Conservation (phyloP, 140 eudicot species). For the Oenanthe javanica region DNA sequence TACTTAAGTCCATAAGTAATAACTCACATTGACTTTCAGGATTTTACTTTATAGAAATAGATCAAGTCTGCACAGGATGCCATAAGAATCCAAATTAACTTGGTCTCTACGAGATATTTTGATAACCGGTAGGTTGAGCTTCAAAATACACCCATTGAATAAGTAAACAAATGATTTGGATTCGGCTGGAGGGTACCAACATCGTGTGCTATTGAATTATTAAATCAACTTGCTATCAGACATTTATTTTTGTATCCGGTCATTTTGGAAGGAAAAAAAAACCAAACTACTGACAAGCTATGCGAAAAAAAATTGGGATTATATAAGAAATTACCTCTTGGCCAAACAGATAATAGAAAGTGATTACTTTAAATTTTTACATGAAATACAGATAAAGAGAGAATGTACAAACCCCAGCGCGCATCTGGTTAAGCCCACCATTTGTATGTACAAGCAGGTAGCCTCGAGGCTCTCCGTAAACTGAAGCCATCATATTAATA, state of each 20-base stretch:
- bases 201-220: too few species aligned
- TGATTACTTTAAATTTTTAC: not conserved
- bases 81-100: not conserved
- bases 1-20: not conserved
- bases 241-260: too few species aligned
- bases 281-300: not conserved
- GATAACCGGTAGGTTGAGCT: too few species aligned
- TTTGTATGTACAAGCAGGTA: slow-evolving; percentile 92
- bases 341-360: not conserved
- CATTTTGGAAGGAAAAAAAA: too few species aligned
- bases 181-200: too few species aligned
- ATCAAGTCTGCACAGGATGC: not conserved
- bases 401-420: slow-evolving; percentile 73
- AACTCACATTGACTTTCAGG: not conserved
- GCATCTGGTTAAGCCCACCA: slow-evolving; percentile 99
- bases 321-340: not conserved
- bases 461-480: slow-evolving; percentile 68
- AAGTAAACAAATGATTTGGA: too few species aligned
- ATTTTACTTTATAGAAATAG: not conserved
- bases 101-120: not conserved
- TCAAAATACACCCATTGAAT: too few species aligned
- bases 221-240: too few species aligned
- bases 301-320: not conserved
- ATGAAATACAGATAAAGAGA: not conserved
- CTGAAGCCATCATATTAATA: slow-evolving; percentile 27